These are phyloP conservation scores for Saitozyma podzolica DNA, from an alignment of 768 basidiomycete genomes.

Conservation along the genomic window DNA sequence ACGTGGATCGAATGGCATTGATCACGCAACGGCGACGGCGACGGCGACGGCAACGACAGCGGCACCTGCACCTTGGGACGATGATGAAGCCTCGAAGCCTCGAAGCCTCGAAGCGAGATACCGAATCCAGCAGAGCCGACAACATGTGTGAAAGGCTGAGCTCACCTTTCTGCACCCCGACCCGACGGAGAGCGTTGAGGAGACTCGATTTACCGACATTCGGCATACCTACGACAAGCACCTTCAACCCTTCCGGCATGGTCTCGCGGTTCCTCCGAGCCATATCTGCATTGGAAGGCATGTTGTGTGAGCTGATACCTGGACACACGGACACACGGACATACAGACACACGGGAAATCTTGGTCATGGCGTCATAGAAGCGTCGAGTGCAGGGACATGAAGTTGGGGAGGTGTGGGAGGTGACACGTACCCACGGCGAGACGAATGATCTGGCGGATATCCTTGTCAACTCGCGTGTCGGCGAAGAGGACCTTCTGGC, in stretches of 20 bases:
- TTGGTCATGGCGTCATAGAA: not conserved
- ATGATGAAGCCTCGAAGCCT: no score
- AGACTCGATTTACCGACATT: constrained; percentile 96
- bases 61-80: no score
- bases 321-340: not conserved
- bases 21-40: no score
- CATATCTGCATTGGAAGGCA: not conserved
- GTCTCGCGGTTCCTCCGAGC: constrained; percentile 55
- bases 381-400: not conserved
- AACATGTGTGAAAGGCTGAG: constrained; percentile 42
- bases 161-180: constrained; percentile 81
- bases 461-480: constrained; percentile 52
- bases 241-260: constrained; percentile 65
- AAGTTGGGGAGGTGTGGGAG: not conserved
- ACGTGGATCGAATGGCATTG: no score
- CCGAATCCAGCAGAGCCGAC: constrained; percentile 6
- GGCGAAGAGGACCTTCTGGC: constrained; percentile 54
- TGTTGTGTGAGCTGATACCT: not conserved
- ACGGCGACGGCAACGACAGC: no score
- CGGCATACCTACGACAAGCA: constrained; percentile 92
- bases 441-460: constrained; percentile 47
- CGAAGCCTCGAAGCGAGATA: not conserved
- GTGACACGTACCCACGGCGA: constrained; percentile 53
- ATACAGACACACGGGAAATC: not conserved
- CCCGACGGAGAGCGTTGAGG: constrained; percentile 85